Evolutionary conservation across 108 stramenopile genomes (phyloP).

Genomic region (Licmophora abbreviata): DNA sequence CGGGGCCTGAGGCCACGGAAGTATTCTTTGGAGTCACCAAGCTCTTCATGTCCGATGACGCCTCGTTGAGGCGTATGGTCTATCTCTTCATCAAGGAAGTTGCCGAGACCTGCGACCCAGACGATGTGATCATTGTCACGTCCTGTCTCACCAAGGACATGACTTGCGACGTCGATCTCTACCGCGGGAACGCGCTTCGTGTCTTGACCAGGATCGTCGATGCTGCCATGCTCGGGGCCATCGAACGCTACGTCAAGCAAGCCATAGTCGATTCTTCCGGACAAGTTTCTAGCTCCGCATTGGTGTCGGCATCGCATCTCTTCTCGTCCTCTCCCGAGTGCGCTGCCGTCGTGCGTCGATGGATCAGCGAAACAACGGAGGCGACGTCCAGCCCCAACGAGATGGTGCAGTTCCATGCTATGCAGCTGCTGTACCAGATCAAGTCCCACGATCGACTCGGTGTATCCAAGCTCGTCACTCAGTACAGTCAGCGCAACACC

Average conservation of each 20-base stretch:
- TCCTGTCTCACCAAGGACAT: slow-evolving; percentile 98
- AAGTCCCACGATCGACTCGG: slow-evolving; percentile 96
- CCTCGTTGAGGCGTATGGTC: slow-evolving; percentile 78
- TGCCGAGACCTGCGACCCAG: slow-evolving; percentile 95
- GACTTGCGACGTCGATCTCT: slow-evolving; percentile 96
- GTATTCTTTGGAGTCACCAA: slow-evolving; percentile 99
- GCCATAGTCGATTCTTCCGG: slow-evolving; percentile 95
- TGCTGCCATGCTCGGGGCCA: slow-evolving; percentile 95
- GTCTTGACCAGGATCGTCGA: slow-evolving; percentile 97
- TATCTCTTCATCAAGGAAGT: slow-evolving; percentile 99
- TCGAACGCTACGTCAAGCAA: slow-evolving; percentile 98
- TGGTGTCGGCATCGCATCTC: slow-evolving; percentile 84
- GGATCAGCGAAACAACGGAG: slow-evolving; percentile 94
- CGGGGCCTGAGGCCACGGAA: slow-evolving; percentile 77
- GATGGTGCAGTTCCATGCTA: slow-evolving; percentile 99
- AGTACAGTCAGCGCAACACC: slow-evolving; percentile 85
- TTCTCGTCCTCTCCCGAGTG: slow-evolving; percentile 65
- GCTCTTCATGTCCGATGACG: slow-evolving; percentile 95
- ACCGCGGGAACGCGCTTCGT: slow-evolving; percentile 97
- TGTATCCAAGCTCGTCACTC: slow-evolving; percentile 91
- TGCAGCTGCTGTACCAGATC: slow-evolving; percentile 98
- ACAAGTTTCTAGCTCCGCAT: slow-evolving; percentile 91
- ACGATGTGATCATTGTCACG: slow-evolving; percentile 99
- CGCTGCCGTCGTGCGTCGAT: slow-evolving; percentile 79
- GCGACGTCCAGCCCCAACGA: slow-evolving; percentile 86